Evolutionary conservation across 1,284 basidiomycete species (phyloP), one percentile per base, ranked within the genome.

Genomic region (Apiotrichum brassicae): DNA sequence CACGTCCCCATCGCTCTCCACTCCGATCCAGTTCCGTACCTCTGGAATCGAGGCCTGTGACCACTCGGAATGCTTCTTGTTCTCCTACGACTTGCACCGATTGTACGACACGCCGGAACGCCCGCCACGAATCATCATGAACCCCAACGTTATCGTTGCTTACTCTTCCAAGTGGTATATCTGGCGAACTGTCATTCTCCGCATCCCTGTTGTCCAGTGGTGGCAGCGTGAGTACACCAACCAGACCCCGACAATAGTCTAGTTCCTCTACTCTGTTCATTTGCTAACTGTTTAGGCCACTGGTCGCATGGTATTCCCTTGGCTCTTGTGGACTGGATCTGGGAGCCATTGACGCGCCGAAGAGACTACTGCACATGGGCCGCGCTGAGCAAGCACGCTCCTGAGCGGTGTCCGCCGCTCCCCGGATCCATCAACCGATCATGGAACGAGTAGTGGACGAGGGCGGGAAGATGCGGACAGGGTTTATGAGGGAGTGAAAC

Each of bases 1-100:
- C 49, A 62, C 46, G 64, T 75, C 53, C 55, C 76, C 47, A 57
- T 71, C 53, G 41, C 65, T 56, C 72, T 70, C 40, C 65, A 71
- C 25, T 56, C 79, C 72, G 4, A 57, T 78, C 39, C 53, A 60
- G 1, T 82, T 82, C 72, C 76, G 80, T 32, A 56, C 71, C 12
- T 76, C 76, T 12, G 60, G 53, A 1, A 56, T 67, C 20, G 68
- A 61, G 8, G 75, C 76, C 48, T 82, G 81, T 63, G 77, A 74
- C 58, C 77, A 77, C 34, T 76, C 75, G 20, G 81, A 82, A 66
- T 79, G 76, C 33, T 79, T 81, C 67, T 60, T 79, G 43, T 68
- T 78, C 16, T 77, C 77, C 6, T 80, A 80, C 63, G 81, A 82
- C 62, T 64, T 82, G 24, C 76, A 81, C 51, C 75, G 79, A 4